phyloP scores from a whole-genome alignment of 352 stramenopile genomes.

The Saprolegnia parasitica region DNA sequence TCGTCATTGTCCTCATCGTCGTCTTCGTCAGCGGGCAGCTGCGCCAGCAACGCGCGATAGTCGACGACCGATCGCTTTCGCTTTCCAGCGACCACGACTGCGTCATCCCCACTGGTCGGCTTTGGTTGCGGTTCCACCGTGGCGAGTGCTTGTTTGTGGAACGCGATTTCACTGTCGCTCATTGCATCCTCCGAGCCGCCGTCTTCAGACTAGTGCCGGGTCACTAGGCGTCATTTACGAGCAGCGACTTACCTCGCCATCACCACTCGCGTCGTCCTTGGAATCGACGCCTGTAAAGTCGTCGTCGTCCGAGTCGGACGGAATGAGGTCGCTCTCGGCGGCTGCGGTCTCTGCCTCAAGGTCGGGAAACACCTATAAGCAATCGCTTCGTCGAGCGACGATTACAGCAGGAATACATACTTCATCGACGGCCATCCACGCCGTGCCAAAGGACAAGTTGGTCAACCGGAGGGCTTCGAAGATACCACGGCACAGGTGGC shows the following conservation, averaged over 20 bases:
- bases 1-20: slow-evolving; percentile 48
- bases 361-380: slow-evolving; percentile 30
- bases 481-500: slow-evolving; percentile 60
- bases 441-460: slow-evolving; percentile 71
- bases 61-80: slow-evolving; percentile 75
- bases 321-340: background rate
- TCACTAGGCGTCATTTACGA: background rate
- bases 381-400: too few species aligned
- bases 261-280: slow-evolving; percentile 1
- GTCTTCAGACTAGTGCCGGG: too few species aligned
- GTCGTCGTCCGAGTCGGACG: slow-evolving; percentile 3
- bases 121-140: background rate
- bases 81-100: slow-evolving; percentile 57
- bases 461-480: slow-evolving; percentile 78
- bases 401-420: slow-evolving; percentile 27
- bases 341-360: background rate
- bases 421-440: slow-evolving; percentile 51
- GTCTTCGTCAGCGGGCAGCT: slow-evolving; percentile 60
- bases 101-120: background rate
- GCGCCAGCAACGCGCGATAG: slow-evolving; percentile 68
- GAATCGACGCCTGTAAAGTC: background rate
- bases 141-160: background rate
- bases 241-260: background rate
- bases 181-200: background rate
- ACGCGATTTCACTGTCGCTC: slow-evolving; percentile 7